A percentile compares a stretch with the other conserved stretches of the same genome.
These are phyloP conservation scores for Pleurotus djamor DNA, from an alignment of 768 basidiomycete genomes.

Conservation along the genomic window DNA sequence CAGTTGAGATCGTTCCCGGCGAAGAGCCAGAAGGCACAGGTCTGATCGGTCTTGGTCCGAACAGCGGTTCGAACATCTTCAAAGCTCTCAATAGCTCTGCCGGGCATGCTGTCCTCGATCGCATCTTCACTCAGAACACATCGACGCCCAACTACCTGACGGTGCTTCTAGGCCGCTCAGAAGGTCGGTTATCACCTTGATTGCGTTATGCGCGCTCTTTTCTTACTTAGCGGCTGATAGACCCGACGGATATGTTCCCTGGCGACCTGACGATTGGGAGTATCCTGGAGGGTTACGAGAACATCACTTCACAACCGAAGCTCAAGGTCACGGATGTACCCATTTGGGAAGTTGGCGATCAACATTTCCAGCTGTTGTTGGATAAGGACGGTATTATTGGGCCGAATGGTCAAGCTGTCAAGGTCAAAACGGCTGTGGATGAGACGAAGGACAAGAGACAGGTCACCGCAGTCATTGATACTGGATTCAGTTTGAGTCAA, in stretches of 20 bases:
- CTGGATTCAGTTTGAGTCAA: slow-evolving; percentile 17
- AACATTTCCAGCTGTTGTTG: slow-evolving; percentile 15
- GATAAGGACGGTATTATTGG: slow-evolving; percentile 17
- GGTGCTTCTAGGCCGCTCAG: slow-evolving; percentile 12
- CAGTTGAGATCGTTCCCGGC: slow-evolving; percentile 10
- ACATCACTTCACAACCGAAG: slow-evolving; percentile 13
- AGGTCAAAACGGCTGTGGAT: slow-evolving; percentile 9
- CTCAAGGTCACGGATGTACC: slow-evolving; percentile 14
- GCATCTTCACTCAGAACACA: slow-evolving; percentile 19
- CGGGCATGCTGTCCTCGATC: slow-evolving; percentile 16
- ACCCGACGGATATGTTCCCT: neutral
- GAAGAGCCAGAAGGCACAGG: slow-evolving; percentile 10
- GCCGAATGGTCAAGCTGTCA: slow-evolving; percentile 16
- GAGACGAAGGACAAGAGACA: slow-evolving; percentile 9
- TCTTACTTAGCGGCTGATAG: neutral
- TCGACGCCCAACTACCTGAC: slow-evolving; percentile 19
- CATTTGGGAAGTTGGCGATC: slow-evolving; percentile 6
- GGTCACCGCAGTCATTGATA: slow-evolving; percentile 14
- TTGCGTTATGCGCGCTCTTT: neutral
- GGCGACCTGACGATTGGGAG: slow-evolving; percentile 19
- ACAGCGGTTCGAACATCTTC: slow-evolving; percentile 14
- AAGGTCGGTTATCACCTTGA: neutral
- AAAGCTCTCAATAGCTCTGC: slow-evolving; percentile 1
- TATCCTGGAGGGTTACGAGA: slow-evolving; percentile 15
- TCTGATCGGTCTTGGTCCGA: slow-evolving; percentile 20